A percentile compares a stretch with the other conserved stretches of the same genome.
phyloP scores from a whole-genome alignment of 257 asterid genomes.

The Coffea eugenioides region DNA sequence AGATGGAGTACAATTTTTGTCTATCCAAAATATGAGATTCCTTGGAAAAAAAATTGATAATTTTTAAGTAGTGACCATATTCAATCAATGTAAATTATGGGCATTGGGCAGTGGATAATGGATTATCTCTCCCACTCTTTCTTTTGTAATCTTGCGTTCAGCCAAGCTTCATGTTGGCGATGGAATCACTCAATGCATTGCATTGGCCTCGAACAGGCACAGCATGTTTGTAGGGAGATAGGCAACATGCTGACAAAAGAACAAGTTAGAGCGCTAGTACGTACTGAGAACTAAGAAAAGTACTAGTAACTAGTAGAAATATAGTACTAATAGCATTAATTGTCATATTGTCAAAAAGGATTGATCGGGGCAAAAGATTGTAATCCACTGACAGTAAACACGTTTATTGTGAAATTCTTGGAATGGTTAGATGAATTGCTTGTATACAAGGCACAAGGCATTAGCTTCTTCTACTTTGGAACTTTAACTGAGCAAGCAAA shows the following conservation, averaged over 20 bases:
- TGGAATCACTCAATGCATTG: background rate
- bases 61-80: background rate
- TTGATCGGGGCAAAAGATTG: background rate
- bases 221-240: background rate
- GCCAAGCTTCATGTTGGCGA: background rate
- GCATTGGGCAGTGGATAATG: background rate
- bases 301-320: too few species aligned
- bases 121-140: too few species aligned
- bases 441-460: too few species aligned
- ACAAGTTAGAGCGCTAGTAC: too few species aligned
- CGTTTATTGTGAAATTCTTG: too few species aligned
- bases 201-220: background rate
- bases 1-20: background rate
- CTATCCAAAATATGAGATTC: background rate
- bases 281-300: too few species aligned
- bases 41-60: background rate
- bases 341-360: background rate
- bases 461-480: too few species aligned
- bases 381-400: background rate
- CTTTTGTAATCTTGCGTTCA: background rate
- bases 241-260: background rate
- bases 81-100: background rate
- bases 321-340: too few species aligned
- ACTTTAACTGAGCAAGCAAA: too few species aligned
- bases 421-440: too few species aligned